A percentile compares a stretch with the other conserved stretches of the same genome.
These are phyloP conservation scores for Penicillium brevicompactum DNA, from an alignment of 2,329 filamentous ascomycete genomes.

Conservation along the genomic window DNA sequence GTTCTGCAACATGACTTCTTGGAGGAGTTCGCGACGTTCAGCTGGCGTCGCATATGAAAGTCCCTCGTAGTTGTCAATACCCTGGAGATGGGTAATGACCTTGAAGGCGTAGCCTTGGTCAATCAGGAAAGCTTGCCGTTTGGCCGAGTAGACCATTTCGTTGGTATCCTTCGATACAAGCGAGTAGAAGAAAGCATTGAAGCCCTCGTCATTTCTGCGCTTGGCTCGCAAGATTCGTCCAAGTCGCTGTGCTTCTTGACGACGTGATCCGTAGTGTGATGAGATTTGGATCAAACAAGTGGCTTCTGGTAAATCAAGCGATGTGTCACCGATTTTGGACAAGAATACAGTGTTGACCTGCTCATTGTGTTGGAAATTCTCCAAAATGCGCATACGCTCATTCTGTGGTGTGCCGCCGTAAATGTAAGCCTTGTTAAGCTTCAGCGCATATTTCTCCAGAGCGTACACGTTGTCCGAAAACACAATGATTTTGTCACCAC, in stretches of 20 bases:
- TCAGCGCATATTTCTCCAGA: conserved; percentile 79
- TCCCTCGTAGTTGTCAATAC: conserved; percentile 79
- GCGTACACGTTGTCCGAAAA: conserved; percentile 98
- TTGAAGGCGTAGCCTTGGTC: conserved; percentile 99
- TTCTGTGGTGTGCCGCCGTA: conserved; percentile 84
- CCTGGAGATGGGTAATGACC: conserved; percentile 92
- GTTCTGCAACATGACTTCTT: conserved; percentile 86
- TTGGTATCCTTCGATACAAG: conserved; percentile 96
- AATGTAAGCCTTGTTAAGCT: conserved; percentile 84
- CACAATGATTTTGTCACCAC: conserved; percentile 97
- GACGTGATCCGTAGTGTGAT: conserved; percentile 93
- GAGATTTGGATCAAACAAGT: conserved; percentile 97
- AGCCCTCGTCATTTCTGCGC: conserved; percentile 93
- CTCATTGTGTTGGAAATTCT: conserved; percentile 94
- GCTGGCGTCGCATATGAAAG: conserved; percentile 77
- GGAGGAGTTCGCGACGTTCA: conserved; percentile 82
- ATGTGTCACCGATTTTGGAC: conserved; percentile 97
- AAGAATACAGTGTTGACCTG: conserved; percentile 90
- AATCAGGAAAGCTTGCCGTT: conserved; percentile 93
- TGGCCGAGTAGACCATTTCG: conserved; percentile 97
- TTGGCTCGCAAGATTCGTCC: conserved; percentile 94
- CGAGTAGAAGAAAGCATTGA: conserved; percentile 99
- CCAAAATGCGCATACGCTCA: conserved; percentile 82
- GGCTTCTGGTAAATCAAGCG: conserved; percentile 93
- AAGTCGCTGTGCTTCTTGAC: conserved; percentile 92